Evolutionary conservation across 768 basidiomycete genomes (phyloP).

Genomic region (Auriscalpium orientale): DNA sequence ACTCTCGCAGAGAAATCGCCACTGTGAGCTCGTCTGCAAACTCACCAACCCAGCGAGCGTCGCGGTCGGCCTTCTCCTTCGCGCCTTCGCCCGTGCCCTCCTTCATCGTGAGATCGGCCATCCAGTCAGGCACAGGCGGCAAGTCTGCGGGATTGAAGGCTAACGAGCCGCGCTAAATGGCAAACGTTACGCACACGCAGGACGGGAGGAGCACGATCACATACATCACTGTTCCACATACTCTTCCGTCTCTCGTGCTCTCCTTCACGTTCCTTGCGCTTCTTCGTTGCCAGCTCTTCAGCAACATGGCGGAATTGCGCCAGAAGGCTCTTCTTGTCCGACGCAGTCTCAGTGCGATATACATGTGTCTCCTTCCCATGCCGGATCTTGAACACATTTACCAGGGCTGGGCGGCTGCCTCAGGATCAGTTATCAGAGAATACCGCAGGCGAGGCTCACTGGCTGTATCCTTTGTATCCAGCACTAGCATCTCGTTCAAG

Average conservation of each 20-base stretch:
- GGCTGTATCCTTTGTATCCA: constrained; percentile 93
- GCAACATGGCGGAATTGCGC: constrained; percentile 86
- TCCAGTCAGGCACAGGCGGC: constrained; percentile 69
- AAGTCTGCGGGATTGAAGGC: constrained; percentile 26
- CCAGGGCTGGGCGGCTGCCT: constrained; percentile 45
- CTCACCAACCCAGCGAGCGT: constrained; percentile 82
- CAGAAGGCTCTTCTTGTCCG: constrained; percentile 84
- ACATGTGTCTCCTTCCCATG: constrained; percentile 93
- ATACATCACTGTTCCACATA: constrained; percentile 48
- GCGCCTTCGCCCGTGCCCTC: constrained; percentile 47
- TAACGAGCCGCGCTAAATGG: constrained; percentile 25
- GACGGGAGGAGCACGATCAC: constrained; percentile 12
- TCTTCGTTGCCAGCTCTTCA: constrained; percentile 83
- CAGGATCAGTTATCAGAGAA: background rate
- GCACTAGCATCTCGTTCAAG: constrained; percentile 86
- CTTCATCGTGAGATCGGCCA: constrained; percentile 57
- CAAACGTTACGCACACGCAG: background rate
- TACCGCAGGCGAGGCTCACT: constrained; percentile 41
- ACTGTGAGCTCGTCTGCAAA: constrained; percentile 90
- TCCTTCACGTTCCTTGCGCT: constrained; percentile 88
- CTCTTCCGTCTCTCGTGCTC: constrained; percentile 86
- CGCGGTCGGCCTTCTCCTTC: constrained; percentile 72
- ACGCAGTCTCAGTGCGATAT: constrained; percentile 72
- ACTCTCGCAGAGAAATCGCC: constrained; percentile 81
- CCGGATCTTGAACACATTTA: constrained; percentile 95